Base-by-base conservation (phyloP, 805 yeast species). In the Yarrowia porcina region DNA sequence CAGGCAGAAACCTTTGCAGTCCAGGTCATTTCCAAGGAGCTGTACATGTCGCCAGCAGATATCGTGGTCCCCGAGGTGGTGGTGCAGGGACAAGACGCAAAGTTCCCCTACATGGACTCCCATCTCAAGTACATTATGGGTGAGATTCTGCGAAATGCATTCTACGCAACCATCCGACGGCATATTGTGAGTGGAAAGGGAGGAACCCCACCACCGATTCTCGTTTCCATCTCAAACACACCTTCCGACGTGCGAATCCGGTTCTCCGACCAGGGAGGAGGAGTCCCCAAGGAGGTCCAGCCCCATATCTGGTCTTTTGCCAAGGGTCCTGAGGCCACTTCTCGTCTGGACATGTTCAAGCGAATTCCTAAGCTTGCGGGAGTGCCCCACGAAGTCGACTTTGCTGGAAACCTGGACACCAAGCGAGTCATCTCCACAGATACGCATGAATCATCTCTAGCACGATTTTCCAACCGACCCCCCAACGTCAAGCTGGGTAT, bases 191-290 rank as follows among this genome's bases (percentile, higher is more conserved):
- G 39, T 21, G 49, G 49, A 27, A 56, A 56, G 38, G 32, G 25
- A 6, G 59, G 59, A 8, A 65, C 72, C 3, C 68, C 68, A 7
- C 72, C 69, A 0, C 90, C 96, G 0, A 84, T 93, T n/a, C 77
- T 75, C n/a, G 88, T 93, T 15, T 84, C 90, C 9, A 82, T 93
- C 10, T 79, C 89, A 1, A 82, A 86, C 65, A 83, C 89, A 18
- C 79, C 82, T 12, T 86, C 84, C 38, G 83, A 85, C 50, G 85
- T 90, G 27, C 77, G 86, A 3, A 87, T 93, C 72, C 80, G 96
- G 60, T 83, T 93, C 56, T 85, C 93, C 5, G 99, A 93, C 73
- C 86, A 82, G 67, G 97, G 97, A 3, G 97, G 97, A 28, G 99
- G 98, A 1, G 77, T 93, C 54, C 78, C 82, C 11, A 79, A 80